A percentile compares a stretch with the other conserved stretches of the same genome.
phyloP scores from a whole-genome alignment of 2,329 filamentous ascomycete genomes.

The Shiraia bambusicola region DNA sequence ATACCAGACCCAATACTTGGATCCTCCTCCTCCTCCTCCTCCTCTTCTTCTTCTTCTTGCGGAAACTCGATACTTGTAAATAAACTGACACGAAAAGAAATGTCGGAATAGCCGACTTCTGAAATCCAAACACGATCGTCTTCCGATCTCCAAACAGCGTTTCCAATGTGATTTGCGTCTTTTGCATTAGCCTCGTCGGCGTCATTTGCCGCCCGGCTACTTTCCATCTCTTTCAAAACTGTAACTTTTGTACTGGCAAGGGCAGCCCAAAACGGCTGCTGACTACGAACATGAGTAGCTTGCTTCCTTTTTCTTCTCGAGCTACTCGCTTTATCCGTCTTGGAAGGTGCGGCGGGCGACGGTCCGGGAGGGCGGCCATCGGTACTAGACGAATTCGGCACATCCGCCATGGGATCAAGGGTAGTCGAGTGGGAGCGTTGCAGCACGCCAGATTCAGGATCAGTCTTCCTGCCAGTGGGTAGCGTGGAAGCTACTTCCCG shows the following conservation, averaged over 20 bases:
- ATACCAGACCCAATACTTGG: conserved; percentile 53
- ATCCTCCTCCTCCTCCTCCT: conserved; percentile 39
- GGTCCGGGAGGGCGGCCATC: conserved; percentile 54
- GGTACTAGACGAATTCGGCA: conserved; percentile 45
- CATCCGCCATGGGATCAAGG: conserved; percentile 53
- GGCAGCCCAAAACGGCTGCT: conserved; percentile 91
- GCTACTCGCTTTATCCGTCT: conserved; percentile 60
- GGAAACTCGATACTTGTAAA: conserved; percentile 53
- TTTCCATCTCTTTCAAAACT: conserved; percentile 76
- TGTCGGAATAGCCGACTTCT: conserved; percentile 74
- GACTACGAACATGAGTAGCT: conserved; percentile 83
- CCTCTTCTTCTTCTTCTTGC: conserved; percentile 38
- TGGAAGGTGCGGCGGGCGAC: conserved; percentile 54
- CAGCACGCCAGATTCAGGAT: conserved; percentile 61
- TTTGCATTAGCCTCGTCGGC: conserved; percentile 73
- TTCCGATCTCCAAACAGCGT: conserved; percentile 69
- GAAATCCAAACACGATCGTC: conserved; percentile 78
- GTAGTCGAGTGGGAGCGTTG: conserved; percentile 38
- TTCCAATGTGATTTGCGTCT: conserved; percentile 75
- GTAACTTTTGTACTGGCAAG: conserved; percentile 96
- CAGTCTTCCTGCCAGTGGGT: conserved; percentile 47
- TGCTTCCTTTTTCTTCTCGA: conserved; percentile 90
- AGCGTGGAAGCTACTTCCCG: conserved; percentile 37
- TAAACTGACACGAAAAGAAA: conserved; percentile 72
- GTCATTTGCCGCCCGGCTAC: conserved; percentile 75